Conservation (phyloP, 1,139 yeast species). For the Blastobotrys persicus region DNA sequence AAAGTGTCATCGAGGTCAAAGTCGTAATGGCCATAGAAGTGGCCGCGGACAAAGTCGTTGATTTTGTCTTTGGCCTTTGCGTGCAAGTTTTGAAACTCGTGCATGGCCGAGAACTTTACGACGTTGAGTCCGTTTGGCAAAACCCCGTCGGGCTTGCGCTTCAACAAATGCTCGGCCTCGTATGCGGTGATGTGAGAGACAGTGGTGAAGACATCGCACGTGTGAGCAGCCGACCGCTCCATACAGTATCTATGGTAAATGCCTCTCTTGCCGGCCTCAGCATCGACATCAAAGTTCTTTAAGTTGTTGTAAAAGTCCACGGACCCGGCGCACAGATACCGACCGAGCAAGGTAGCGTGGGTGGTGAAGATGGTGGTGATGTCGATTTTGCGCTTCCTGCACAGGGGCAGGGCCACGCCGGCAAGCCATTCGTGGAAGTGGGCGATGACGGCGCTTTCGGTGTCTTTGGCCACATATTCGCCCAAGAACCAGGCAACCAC, state of each 20-base stretch:
- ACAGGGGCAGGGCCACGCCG: slow-evolving; percentile 90
- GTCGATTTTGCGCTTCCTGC: slow-evolving; percentile 87
- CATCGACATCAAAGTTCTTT: slow-evolving; percentile 89
- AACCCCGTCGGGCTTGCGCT: slow-evolving; percentile 96
- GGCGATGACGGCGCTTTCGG: slow-evolving; percentile 82
- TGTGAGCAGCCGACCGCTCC: slow-evolving; percentile 94
- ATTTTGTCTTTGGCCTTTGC: slow-evolving; percentile 88
- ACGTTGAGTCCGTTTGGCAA: slow-evolving; percentile 96
- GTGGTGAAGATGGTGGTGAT: slow-evolving; percentile 96
- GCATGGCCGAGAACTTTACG: slow-evolving; percentile 94
- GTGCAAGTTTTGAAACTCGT: slow-evolving; percentile 95
- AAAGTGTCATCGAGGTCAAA: slow-evolving; percentile 91
- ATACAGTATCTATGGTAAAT: slow-evolving; percentile 96
- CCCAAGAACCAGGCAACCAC: slow-evolving; percentile 97
- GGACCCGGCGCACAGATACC: slow-evolving; percentile 93
- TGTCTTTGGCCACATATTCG: slow-evolving; percentile 79
- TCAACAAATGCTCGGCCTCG: slow-evolving; percentile 88
- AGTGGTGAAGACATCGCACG: slow-evolving; percentile 96
- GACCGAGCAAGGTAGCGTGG: slow-evolving; percentile 92
- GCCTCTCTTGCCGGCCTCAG: slow-evolving; percentile 97
- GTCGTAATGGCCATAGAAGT: slow-evolving; percentile 94
- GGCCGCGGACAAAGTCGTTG: slow-evolving; percentile 93
- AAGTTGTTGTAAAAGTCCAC: slow-evolving; percentile 94
- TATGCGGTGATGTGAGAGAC: slow-evolving; percentile 96
- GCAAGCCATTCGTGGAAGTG: slow-evolving; percentile 99